Evolutionary conservation across 257 asterid species (phyloP).

Genomic region (Buddleja alternifolia): DNA sequence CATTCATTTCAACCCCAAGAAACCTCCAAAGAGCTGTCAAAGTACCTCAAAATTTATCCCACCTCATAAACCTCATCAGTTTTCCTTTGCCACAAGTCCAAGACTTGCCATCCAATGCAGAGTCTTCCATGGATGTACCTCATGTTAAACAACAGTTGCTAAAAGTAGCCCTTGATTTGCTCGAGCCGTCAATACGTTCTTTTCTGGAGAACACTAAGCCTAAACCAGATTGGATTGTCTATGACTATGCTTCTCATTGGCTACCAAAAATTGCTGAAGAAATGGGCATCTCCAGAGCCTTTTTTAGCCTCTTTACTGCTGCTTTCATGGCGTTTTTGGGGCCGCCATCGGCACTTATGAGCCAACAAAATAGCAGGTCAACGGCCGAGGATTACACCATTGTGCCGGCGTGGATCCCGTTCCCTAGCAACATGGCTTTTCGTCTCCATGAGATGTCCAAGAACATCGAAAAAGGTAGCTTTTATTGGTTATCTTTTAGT

Average conservation of each 20-base stretch:
- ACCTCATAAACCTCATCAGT: conserved; percentile 48
- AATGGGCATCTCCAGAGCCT: conserved; percentile 46
- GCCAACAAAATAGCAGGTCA: conserved; percentile 34
- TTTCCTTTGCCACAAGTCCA: conserved; percentile 57
- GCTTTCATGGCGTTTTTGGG: conserved; percentile 73
- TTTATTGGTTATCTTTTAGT: not conserved
- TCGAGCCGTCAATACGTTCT: conserved; percentile 45
- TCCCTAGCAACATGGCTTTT: conserved; percentile 48
- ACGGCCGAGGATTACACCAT: conserved; percentile 60
- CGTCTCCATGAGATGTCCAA: conserved; percentile 63
- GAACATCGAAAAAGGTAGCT: conserved; percentile 59
- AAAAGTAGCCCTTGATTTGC: conserved; percentile 74
- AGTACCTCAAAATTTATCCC: conserved; percentile 52
- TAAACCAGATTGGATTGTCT: conserved; percentile 79
- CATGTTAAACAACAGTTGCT: conserved; percentile 63
- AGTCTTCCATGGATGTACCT: conserved; percentile 91
- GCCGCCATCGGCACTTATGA: conserved; percentile 49
- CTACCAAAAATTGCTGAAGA: conserved; percentile 53
- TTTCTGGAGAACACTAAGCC: conserved; percentile 58
- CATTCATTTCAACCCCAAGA: conserved; percentile 82
- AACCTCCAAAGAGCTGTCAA: conserved; percentile 59
- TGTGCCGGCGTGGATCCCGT: conserved; percentile 76
- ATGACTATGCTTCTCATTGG: conserved; percentile 88
- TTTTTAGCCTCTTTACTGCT: conserved; percentile 75
- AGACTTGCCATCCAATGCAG: conserved; percentile 59